Percentiles rank a stretch among this genome's conserved stretches.
These are phyloP conservation scores for Populus alba DNA, from an alignment of 345 rosid species.

Conservation along the genomic window DNA sequence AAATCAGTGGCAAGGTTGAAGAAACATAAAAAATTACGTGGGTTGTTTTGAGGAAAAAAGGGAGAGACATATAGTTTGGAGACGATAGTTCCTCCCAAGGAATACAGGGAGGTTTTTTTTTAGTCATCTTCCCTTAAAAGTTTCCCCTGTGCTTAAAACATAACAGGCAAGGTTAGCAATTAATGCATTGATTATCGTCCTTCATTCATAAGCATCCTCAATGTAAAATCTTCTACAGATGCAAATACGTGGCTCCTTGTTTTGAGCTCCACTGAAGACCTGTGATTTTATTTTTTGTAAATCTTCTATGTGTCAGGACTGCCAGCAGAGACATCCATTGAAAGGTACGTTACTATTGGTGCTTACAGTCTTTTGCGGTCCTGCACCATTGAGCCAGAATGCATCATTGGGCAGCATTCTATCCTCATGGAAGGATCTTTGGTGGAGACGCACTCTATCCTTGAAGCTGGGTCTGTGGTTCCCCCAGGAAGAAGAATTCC, in stretches of 20 bases:
- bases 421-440: slow-evolving; percentile 98
- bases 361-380: slow-evolving; percentile 82
- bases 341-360: slow-evolving; percentile 88
- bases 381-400: slow-evolving; percentile 96
- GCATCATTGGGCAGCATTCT: slow-evolving; percentile 94
- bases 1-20: background rate
- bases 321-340: slow-evolving; percentile 83
- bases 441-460: slow-evolving; percentile 82
- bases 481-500: slow-evolving; percentile 98
- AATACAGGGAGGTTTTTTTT: too few species aligned
- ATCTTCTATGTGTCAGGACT: slow-evolving; percentile 51
- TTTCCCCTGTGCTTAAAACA: too few species aligned
- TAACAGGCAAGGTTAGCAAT: too few species aligned
- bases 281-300: background rate
- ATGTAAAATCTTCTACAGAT: background rate
- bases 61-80: background rate
- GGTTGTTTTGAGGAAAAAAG: too few species aligned
- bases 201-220: too few species aligned
- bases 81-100: background rate
- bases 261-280: background rate
- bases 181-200: too few species aligned
- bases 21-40: too few species aligned
- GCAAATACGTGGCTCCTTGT: background rate
- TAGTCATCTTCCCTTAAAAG: too few species aligned
- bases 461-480: slow-evolving; percentile 93